Conservation (phyloP, 2,329 filamentous ascomycete species). For the Gaeumannomyces sp. region DNA sequence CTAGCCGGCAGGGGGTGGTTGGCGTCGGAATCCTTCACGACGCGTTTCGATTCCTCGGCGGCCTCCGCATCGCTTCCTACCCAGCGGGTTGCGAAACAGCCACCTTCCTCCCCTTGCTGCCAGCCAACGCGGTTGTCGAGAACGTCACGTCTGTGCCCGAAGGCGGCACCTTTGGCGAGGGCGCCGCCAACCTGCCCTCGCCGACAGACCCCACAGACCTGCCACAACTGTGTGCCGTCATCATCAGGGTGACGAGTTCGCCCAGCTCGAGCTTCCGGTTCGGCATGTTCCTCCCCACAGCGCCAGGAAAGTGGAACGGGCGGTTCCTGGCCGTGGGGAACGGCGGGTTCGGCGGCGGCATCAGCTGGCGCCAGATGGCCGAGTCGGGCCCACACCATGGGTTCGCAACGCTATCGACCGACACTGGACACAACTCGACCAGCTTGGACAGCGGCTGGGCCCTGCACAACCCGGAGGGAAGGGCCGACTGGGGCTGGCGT, state of each 20-base stretch:
- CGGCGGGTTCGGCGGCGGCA: conserved; percentile 8
- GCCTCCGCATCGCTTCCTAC: not conserved
- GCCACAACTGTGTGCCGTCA: conserved; percentile 30
- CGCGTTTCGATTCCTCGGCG: not conserved
- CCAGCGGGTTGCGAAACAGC: not conserved
- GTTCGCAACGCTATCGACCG: conserved; percentile 2
- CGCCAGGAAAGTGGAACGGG: conserved; percentile 20
- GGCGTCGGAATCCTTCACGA: not conserved
- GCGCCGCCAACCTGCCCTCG: conserved; percentile 18
- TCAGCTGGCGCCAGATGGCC: conserved; percentile 8
- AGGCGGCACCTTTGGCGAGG: conserved; percentile 29
- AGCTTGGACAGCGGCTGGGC: conserved; percentile 12
- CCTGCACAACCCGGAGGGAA: conserved; percentile 3
- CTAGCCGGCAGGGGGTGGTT: not conserved
- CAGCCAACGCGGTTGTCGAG: not conserved
- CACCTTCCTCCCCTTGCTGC: not conserved
- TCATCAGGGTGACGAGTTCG: conserved; percentile 24
- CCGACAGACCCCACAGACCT: conserved; percentile 24
- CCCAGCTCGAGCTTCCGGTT: conserved; percentile 15
- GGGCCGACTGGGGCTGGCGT: conserved; percentile 7
- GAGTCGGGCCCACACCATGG: not conserved
- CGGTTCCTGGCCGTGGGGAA: conserved; percentile 7
- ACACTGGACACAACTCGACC: conserved; percentile 10
- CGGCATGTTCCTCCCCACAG: conserved; percentile 6
- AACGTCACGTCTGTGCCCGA: conserved; percentile 5